phyloP scores from a whole-genome alignment of 2,329 filamentous ascomycete species.

The Didymella keratinophila region DNA sequence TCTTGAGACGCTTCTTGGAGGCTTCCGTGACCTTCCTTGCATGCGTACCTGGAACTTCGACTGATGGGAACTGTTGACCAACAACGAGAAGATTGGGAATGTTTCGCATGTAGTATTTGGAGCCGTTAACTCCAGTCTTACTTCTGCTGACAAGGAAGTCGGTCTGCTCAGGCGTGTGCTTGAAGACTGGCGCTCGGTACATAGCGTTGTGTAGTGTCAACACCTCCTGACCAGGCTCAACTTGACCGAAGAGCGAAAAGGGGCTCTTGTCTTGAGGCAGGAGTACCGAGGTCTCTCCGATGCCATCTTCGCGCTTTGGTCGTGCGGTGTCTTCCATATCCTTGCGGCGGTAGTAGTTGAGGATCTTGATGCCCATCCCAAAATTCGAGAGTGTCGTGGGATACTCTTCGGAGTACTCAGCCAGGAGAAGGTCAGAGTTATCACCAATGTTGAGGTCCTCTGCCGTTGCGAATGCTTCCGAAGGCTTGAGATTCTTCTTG shows the following conservation, averaged over 20 bases:
- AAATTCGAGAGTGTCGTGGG: conserved; percentile 94
- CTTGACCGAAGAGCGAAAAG: conserved; percentile 92
- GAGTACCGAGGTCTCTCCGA: conserved; percentile 88
- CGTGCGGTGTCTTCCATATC: conserved; percentile 76
- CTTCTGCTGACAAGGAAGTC: conserved; percentile 90
- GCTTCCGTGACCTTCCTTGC: conserved; percentile 95
- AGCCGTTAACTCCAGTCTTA: conserved; percentile 79
- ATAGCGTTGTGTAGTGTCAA: conserved; percentile 94
- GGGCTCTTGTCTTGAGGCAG: conserved; percentile 95
- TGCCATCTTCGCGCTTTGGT: conserved; percentile 71
- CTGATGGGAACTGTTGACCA: conserved; percentile 89
- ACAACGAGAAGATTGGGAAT: conserved; percentile 92
- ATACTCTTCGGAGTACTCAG: conserved; percentile 95
- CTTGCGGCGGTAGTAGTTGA: conserved; percentile 95
- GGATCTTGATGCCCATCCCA: conserved; percentile 93
- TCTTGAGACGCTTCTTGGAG: conserved; percentile 95
- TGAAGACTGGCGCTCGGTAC: conserved; percentile 93
- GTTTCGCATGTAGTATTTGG: conserved; percentile 82
- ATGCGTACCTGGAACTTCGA: conserved; percentile 92
- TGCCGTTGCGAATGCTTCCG: conserved; percentile 79
- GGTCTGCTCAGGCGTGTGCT: conserved; percentile 76
- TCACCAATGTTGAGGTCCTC: conserved; percentile 87
- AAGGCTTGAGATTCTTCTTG: conserved; percentile 78
- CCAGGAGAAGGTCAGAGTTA: conserved; percentile 84
- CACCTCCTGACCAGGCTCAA: conserved; percentile 88